A percentile compares a stretch with the other conserved stretches of the same genome.
phyloP scores from a whole-genome alignment of 805 yeast genomes.

The Metschnikowia drakensbergensis region DNA sequence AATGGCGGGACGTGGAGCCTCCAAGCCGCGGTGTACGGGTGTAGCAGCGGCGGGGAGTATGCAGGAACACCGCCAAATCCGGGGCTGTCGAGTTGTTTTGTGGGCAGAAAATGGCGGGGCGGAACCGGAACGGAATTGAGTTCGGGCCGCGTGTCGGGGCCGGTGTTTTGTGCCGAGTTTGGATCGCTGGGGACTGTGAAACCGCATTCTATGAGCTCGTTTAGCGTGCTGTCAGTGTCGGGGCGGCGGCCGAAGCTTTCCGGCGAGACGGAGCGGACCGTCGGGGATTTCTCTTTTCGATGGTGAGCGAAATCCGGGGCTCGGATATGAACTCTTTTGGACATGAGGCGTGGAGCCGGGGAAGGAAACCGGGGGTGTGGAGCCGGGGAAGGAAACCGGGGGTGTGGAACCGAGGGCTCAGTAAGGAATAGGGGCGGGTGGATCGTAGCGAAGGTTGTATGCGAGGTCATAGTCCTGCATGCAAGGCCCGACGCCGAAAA shows the following conservation, averaged over 20 bases:
- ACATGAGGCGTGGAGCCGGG: background rate
- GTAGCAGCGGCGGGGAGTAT: background rate
- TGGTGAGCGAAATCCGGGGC: slow-evolving; percentile 11
- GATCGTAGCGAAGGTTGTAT: no score
- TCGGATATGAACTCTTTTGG: slow-evolving; percentile 11
- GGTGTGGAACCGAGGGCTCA: no score
- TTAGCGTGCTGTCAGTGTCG: slow-evolving; percentile 25
- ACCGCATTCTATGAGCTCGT: slow-evolving; percentile 32
- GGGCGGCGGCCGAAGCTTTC: slow-evolving; percentile 27
- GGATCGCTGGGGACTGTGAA: slow-evolving; percentile 10
- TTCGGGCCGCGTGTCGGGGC: no score
- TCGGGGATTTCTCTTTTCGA: slow-evolving; percentile 15
- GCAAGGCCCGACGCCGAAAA: no score
- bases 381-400: no score
- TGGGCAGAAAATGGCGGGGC: no score
- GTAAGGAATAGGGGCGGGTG: no score
- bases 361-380: background rate
- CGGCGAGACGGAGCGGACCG: slow-evolving; percentile 39
- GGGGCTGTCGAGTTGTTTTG: background rate
- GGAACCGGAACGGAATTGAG: no score
- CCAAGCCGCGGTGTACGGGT: background rate
- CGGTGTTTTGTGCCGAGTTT: no score
- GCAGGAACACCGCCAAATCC: background rate
- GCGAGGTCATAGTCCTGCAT: no score
- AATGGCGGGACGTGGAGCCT: slow-evolving; percentile 17